Evolutionary conservation across 306 rosid genomes (phyloP), one percentile per base, ranked within the genome.

Genomic region (Boehmeria nivea): DNA sequence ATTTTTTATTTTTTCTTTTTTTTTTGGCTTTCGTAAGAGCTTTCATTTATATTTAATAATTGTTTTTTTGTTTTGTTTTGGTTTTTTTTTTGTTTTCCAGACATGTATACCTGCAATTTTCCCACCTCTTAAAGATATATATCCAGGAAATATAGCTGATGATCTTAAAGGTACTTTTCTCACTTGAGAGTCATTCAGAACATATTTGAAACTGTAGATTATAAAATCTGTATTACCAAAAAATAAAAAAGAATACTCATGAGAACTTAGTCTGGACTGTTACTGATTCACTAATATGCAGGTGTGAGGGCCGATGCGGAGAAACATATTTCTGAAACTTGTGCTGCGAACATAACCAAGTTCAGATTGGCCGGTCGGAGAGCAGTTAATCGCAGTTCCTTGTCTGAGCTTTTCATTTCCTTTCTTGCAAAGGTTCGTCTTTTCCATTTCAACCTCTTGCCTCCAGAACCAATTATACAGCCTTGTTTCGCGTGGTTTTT

Each of bases 161-260:
- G 88, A 80, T 63, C 93, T 91, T 46, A 70, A n/a, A 81, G 99
- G 99, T 91, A 31, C n/a, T n/a, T n/a, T n/a, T n/a, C n/a, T n/a
- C n/a, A n/a, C n/a, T n/a, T n/a, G n/a, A n/a, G n/a, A n/a, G n/a
- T n/a, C n/a, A n/a, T n/a, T n/a, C n/a, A n/a, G n/a, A n/a, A n/a
- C n/a, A n/a, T n/a, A n/a, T n/a, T n/a, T n/a, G n/a, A n/a, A n/a
- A n/a, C n/a, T n/a, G n/a, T n/a, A n/a, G n/a, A n/a, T n/a, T n/a
- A n/a, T n/a, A n/a, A n/a, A n/a, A n/a, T n/a, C n/a, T n/a, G n/a
- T n/a, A n/a, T n/a, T n/a, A n/a, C n/a, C n/a, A n/a, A n/a, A n/a
- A n/a, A n/a, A n/a, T n/a, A n/a, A n/a, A n/a, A n/a, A n/a, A n/a
- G n/a, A n/a, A n/a, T n/a, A n/a, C n/a, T n/a, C n/a, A n/a, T n/a